These are phyloP conservation scores for Tolypocladium inflatum DNA, from an alignment of 2,329 filamentous ascomycete genomes.

Conservation along the genomic window DNA sequence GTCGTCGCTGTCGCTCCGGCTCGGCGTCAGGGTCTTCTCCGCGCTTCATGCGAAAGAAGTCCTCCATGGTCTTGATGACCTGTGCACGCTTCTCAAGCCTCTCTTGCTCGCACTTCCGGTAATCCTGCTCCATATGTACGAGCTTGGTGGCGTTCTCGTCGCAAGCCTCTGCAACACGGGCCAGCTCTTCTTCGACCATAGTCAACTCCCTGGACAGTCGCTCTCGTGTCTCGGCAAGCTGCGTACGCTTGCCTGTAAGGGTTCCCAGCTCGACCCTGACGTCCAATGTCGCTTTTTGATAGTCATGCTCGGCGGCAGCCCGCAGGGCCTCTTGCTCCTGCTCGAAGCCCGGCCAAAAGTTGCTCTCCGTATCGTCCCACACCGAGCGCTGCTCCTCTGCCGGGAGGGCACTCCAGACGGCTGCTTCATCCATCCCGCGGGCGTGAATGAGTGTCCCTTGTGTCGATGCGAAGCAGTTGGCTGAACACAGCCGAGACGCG, in stretches of 20 bases:
- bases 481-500: background rate
- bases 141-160: slow-evolving; percentile 25
- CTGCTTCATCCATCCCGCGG: slow-evolving; percentile 7
- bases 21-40: slow-evolving; percentile 11
- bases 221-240: slow-evolving; percentile 17
- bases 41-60: slow-evolving; percentile 22
- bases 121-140: slow-evolving; percentile 20
- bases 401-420: slow-evolving; percentile 19
- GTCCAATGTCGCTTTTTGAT: slow-evolving; percentile 14
- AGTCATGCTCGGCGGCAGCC: slow-evolving; percentile 14
- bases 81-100: slow-evolving; percentile 17
- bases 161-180: slow-evolving; percentile 16
- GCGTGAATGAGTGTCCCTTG: background rate
- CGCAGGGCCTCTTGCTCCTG: slow-evolving; percentile 13
- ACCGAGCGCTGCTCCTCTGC: slow-evolving; percentile 20
- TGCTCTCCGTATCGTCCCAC: slow-evolving; percentile 25
- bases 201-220: slow-evolving; percentile 20
- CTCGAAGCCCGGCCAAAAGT: slow-evolving; percentile 22
- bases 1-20: slow-evolving; percentile 1
- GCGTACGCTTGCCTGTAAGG: slow-evolving; percentile 15
- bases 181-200: slow-evolving; percentile 28
- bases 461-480: background rate
- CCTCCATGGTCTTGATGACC: slow-evolving; percentile 19
- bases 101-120: slow-evolving; percentile 16
- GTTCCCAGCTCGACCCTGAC: slow-evolving; percentile 18